phyloP scores from a whole-genome alignment of 129 eudicot species.

The Tanacetum coccineum region DNA sequence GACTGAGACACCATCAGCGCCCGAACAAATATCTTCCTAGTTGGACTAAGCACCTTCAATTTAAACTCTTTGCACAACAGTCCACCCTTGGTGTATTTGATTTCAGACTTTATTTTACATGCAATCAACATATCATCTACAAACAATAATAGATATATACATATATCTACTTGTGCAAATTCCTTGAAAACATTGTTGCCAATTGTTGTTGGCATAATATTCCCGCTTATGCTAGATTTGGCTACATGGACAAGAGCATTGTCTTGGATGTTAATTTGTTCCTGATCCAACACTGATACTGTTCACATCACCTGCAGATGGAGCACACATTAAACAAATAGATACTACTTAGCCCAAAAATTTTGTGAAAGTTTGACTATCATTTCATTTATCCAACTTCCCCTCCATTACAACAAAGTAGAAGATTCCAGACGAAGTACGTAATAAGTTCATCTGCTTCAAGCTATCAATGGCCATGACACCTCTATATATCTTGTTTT shows the following conservation, averaged over 20 bases:
- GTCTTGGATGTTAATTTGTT: constrained; percentile 93
- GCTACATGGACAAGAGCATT: constrained; percentile 96
- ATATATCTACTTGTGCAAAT: too few relatives aligned
- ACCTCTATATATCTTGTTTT: neutral
- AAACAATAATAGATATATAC: too few relatives aligned
- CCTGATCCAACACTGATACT: constrained; percentile 82
- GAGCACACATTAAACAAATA: constrained; percentile 11
- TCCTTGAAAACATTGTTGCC: constrained; percentile 96
- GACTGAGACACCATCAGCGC: too few relatives aligned
- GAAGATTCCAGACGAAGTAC: neutral
- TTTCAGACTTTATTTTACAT: too few relatives aligned
- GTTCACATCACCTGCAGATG: constrained; percentile 80
- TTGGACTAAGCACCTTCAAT: too few relatives aligned
- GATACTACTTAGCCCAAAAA: neutral
- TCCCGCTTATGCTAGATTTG: constrained; percentile 78
- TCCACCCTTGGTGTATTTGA: too few relatives aligned
- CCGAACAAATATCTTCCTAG: too few relatives aligned
- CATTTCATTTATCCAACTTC: neutral
- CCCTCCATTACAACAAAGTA: neutral
- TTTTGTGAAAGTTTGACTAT: too few relatives aligned
- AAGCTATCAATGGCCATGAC: neutral
- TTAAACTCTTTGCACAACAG: too few relatives aligned
- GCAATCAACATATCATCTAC: too few relatives aligned
- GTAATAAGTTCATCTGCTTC: neutral
- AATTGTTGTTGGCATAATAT: constrained; percentile 76